A percentile compares a stretch with the other conserved stretches of the same genome.
phyloP scores from a whole-genome alignment of 2,329 filamentous ascomycete species.

The Colletotrichum phormii region DNA sequence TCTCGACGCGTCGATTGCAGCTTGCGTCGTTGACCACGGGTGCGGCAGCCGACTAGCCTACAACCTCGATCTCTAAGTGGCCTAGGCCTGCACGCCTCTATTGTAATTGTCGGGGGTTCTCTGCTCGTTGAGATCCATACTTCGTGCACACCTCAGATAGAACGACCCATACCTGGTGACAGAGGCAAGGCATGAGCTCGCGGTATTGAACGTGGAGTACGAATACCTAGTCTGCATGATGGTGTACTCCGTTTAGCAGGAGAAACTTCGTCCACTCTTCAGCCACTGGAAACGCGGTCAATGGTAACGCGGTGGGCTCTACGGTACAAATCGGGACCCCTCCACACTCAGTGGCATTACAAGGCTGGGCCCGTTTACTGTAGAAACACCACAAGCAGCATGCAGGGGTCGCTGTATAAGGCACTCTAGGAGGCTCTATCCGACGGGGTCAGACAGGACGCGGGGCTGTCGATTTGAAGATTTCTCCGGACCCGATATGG shows the following conservation, averaged over 20 bases:
- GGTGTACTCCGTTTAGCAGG: background rate
- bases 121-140: background rate
- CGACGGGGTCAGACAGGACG: background rate
- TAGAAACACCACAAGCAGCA: background rate
- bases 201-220: background rate
- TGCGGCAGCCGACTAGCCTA: too few relatives aligned
- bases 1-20: background rate
- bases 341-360: background rate
- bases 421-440: background rate
- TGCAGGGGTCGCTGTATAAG: constrained; percentile 5
- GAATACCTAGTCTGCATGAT: background rate
- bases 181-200: background rate
- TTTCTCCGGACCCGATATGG: background rate
- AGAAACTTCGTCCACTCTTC: background rate
- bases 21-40: too few relatives aligned
- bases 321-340: background rate
- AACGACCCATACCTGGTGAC: background rate
- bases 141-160: background rate
- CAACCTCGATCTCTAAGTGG: background rate
- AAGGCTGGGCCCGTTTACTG: constrained; percentile 12
- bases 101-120: background rate
- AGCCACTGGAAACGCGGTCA: background rate
- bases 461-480: background rate
- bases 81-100: background rate
- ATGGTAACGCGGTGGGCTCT: constrained; percentile 19